These are phyloP conservation scores for Ulota crispa DNA, from an alignment of 225 moss, liverwort and hornwort species.

Conservation along the genomic window DNA sequence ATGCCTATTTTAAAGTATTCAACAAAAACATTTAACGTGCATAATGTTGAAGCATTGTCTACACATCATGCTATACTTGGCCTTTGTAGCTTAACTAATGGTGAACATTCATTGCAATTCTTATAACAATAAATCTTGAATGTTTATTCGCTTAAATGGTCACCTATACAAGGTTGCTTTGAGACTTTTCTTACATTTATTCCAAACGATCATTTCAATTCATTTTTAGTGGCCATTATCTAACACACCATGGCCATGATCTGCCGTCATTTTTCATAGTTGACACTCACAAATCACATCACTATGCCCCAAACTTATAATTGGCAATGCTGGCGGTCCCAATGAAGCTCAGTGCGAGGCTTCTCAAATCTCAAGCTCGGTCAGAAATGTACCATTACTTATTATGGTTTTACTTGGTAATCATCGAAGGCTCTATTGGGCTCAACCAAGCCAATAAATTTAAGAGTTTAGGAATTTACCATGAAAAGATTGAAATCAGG, in stretches of 20 bases:
- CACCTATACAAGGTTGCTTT: no score
- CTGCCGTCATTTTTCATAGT: not conserved
- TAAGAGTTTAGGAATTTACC: no score
- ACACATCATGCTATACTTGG: no score
- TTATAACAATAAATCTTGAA: no score
- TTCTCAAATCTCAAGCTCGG: not conserved
- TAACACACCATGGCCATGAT: not conserved
- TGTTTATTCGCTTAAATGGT: no score
- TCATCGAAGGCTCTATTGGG: not conserved
- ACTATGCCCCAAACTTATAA: not conserved
- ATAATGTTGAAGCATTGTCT: no score
- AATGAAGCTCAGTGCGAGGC: not conserved
- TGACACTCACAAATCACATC: not conserved
- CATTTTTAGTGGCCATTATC: not conserved
- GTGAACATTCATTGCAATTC: no score
- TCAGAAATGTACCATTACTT: not conserved
- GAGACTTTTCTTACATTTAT: not conserved
- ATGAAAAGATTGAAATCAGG: no score
- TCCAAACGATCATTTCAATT: not conserved
- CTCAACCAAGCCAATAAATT: no score
- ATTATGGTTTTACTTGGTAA: not conserved
- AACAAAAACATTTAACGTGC: no score
- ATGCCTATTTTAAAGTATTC: no score
- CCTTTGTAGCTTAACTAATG: no score
- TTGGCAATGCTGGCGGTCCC: not conserved